Conservation (phyloP, 305 asterid genomes). For the Fraxinus velutina region DNA sequence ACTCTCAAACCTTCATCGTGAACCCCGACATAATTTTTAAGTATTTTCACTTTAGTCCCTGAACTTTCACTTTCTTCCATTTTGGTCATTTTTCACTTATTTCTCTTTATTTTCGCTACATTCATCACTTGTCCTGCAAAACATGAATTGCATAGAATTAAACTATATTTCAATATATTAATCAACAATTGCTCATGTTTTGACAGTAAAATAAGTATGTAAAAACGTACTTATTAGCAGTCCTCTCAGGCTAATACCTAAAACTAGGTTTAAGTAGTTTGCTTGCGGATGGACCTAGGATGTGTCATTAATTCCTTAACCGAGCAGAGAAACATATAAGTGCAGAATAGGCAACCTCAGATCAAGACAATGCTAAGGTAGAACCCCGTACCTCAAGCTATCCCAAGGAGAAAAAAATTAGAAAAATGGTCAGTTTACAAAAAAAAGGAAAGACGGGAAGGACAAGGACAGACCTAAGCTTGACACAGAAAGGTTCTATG, state of each 20-base stretch:
- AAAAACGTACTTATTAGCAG: too few species aligned
- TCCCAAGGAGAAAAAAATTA: not conserved
- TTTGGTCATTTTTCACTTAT: too few species aligned
- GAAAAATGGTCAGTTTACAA: not conserved
- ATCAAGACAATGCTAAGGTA: not conserved
- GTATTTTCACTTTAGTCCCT: too few species aligned
- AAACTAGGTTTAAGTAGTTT: not conserved
- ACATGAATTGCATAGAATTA: too few species aligned
- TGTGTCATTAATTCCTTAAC: not conserved
- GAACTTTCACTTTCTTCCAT: too few species aligned
- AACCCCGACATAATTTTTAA: too few species aligned
- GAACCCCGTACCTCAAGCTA: not conserved
- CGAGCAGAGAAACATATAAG: not conserved
- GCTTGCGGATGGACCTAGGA: not conserved
- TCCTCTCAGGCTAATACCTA: not conserved
- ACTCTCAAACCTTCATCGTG: too few species aligned
- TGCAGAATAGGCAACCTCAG: not conserved
- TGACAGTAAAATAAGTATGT: too few species aligned
- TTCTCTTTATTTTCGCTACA: too few species aligned
- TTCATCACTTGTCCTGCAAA: too few species aligned
- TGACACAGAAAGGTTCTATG: not conserved
- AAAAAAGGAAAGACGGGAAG: not conserved
- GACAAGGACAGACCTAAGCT: not conserved
- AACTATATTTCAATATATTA: too few species aligned
- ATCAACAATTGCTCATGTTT: too few species aligned